Percentiles rank a stretch among this genome's conserved stretches.
Evolutionary conservation across 768 basidiomycete genomes (phyloP).

Genomic region (Ramaria rubella): DNA sequence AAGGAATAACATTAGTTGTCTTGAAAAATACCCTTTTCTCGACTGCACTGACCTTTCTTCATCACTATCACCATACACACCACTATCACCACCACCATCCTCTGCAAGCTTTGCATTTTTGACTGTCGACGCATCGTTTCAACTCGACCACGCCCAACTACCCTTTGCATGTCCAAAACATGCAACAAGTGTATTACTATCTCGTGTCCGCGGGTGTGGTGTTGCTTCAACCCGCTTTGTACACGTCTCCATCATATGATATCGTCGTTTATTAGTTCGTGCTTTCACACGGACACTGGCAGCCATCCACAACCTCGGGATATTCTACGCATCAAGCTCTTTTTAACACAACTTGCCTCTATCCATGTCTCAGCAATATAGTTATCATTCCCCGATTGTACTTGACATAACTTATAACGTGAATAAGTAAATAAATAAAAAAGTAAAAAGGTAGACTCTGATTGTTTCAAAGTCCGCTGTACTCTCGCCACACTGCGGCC

Average conservation of each 20-base stretch:
- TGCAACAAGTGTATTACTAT: neutral
- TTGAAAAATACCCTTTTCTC: too few relatives aligned
- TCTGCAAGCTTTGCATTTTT: neutral
- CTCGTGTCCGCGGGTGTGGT: neutral
- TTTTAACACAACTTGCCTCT: neutral
- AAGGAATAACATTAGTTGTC: slow-evolving; percentile 8
- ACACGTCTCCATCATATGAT: neutral
- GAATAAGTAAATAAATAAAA: neutral
- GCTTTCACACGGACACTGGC: too few relatives aligned
- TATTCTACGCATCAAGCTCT: neutral
- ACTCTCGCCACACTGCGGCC: slow-evolving; percentile 2
- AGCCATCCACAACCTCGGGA: too few relatives aligned
- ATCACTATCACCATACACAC: neutral
- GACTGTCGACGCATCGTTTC: neutral
- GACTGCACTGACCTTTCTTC: too few relatives aligned
- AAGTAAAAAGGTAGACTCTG: neutral
- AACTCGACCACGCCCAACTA: too few relatives aligned
- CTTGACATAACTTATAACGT: too few relatives aligned
- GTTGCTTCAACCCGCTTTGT: neutral
- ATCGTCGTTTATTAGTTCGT: neutral
- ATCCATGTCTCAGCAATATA: neutral
- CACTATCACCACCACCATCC: neutral
- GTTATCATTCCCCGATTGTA: too few relatives aligned
- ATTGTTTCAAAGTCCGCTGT: slow-evolving; percentile 2
- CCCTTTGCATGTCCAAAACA: neutral